Evolutionary conservation across 164 flowering plant genomes (phyloP).

Genomic region (Nymphaea thermarum): DNA sequence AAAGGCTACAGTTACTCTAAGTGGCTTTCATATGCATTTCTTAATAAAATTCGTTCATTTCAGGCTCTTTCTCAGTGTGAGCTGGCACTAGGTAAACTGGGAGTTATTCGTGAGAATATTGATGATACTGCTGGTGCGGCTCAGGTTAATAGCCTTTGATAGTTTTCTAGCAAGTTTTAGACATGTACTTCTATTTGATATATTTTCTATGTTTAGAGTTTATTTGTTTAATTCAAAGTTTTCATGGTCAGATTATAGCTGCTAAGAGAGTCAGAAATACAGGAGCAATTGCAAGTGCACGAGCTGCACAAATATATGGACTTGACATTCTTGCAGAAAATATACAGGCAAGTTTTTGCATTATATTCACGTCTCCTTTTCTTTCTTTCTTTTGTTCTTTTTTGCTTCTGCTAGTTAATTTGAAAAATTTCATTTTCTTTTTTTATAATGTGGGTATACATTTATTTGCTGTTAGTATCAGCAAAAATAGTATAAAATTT

Average conservation of each 20-base stretch:
- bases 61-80: slow-evolving; percentile 72
- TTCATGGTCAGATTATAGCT: slow-evolving; percentile 33
- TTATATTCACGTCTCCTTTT: not conserved
- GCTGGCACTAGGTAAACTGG: slow-evolving; percentile 43
- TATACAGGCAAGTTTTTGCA: slow-evolving; percentile 26
- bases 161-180: not conserved
- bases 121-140: slow-evolving; percentile 79
- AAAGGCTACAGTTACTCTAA: not conserved
- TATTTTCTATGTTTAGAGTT: not conserved
- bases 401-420: not conserved
- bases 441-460: not conserved
- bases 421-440: not conserved
- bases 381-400: not conserved
- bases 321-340: slow-evolving; percentile 42
- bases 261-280: slow-evolving; percentile 29
- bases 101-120: slow-evolving; percentile 39
- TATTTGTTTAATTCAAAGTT: not conserved
- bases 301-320: slow-evolving; percentile 61
- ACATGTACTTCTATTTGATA: not conserved
- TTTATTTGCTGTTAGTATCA: no score
- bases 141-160: slow-evolving; percentile 18
- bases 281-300: slow-evolving; percentile 53
- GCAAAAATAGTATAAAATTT: not conserved
- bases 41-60: slow-evolving; percentile 5
- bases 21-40: not conserved